These are phyloP conservation scores for Geranomyces variabilis DNA, from an alignment of 192 early-diverging fungal genomes.

Conservation along the genomic window DNA sequence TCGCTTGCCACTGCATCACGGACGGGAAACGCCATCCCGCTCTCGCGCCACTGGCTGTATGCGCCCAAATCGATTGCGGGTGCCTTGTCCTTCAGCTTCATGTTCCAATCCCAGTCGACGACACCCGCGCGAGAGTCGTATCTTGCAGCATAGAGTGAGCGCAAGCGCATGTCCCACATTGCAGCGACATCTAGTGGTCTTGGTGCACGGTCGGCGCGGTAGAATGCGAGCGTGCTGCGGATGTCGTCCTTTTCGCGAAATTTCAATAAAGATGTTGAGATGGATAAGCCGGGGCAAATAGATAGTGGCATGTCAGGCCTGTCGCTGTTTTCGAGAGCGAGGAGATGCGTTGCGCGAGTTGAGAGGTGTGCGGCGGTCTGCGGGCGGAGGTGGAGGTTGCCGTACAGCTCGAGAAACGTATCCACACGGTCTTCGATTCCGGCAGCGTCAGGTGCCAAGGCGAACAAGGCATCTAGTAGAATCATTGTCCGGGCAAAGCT, in stretches of 20 bases:
- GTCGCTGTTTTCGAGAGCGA: constrained; percentile 6
- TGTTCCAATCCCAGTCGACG: constrained; percentile 67
- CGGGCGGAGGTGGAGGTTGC: constrained; percentile 49
- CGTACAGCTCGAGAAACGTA: constrained; percentile 58
- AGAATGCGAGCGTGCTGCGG: constrained; percentile 62
- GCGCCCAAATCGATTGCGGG: constrained; percentile 31
- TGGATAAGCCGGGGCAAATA: constrained; percentile 9
- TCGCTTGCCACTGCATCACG: constrained; percentile 38
- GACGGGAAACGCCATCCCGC: constrained; percentile 50
- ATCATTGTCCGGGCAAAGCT: constrained; percentile 51
- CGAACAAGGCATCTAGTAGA: constrained; percentile 46
- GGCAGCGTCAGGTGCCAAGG: background rate
- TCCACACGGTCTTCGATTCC: constrained; percentile 43
- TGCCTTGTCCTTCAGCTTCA: constrained; percentile 51
- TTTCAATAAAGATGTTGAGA: constrained; percentile 33
- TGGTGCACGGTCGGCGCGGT: constrained; percentile 41
- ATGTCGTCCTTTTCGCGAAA: constrained; percentile 62
- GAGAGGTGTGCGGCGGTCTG: constrained; percentile 34
- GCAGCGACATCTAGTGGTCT: constrained; percentile 36
- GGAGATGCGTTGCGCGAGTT: constrained; percentile 4
- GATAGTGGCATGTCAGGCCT: background rate
- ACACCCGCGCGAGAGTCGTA: constrained; percentile 57
- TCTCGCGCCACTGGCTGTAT: constrained; percentile 44
- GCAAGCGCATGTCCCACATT: constrained; percentile 51
- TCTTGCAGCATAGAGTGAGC: constrained; percentile 37